Base-by-base conservation (phyloP, 1,284 basidiomycete genomes). In the Vanrija sp. region DNA sequence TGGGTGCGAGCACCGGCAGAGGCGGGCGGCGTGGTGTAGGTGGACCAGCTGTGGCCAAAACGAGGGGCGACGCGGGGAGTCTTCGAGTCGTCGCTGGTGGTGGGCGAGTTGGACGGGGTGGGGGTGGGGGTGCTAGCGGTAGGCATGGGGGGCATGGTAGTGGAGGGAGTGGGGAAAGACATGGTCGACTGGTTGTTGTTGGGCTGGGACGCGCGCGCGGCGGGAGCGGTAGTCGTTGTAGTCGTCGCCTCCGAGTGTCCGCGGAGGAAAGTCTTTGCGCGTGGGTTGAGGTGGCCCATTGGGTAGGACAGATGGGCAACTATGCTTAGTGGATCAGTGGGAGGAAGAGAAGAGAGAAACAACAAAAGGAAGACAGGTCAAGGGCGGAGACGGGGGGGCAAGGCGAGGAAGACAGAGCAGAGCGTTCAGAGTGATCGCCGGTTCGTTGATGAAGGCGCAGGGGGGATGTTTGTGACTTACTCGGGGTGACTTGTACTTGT, bases 11-110 rank as follows among this genome's bases (percentile, higher is more conserved):
- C 34, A 12, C 34, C 12, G 14, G 34, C 34, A 8, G 34, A 34
- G 18, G 16, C 42, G n/a, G 29, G 43, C 48, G 51, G 9, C 26
- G 56, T 25, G 21, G 18, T 19, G 48, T 6, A 51, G 21, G 56
- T 51, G 23, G 51, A 43, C 56, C 56, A 57, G 47, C 28, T 43
- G 18, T 46, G 26, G 14, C 56, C 56, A 16, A 53, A 43, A 21
- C 52, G 56, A 15, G 56, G 28, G 3, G 48, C 53, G 19, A 39
- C 38, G 23, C 9, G 21, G 7, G 40, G 21, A 7, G 46, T 28
- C 51, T 47, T 25, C 38, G 10, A 14, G 21, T 23, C 19, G 43
- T 16, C 43, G 43, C 19, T 44, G 43, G 9, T 16, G 12, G 14
- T 2, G 12, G 15, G 19, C 12, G 34, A 34, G 34, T 44, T 18